Evolutionary conservation across 179 eudicot species (phyloP), one percentile per base, ranked within the genome.

Genomic region (Vitellaria paradoxa): DNA sequence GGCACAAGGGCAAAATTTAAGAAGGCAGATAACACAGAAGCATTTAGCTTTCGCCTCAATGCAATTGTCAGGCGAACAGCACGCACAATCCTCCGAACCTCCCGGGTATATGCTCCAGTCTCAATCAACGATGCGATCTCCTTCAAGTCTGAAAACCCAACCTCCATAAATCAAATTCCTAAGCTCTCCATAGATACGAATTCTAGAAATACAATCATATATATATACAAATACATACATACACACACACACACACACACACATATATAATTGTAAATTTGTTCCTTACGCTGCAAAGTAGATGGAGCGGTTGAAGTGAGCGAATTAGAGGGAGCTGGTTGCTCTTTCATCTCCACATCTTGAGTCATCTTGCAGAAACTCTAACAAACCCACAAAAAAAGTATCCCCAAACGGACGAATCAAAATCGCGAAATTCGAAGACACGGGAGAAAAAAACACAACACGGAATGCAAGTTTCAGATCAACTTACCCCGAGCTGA

Each of bases 341-440:
- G 89, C 55, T 92, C 97, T 68, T 88, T 88, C 98, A 93, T 93
- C 82, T 93, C 98, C 85, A 93, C 93, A 83, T 93, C 95, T 86
- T 91, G 92, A 79, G 98, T 88, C 98, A 78, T 78, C 70, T 78
- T 78, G 65, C 67, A 21, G 47, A 77, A 77, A 56, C 23, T 7
- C 65, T 57, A 67, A 14, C 7, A 50, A 66, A 52, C 0, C 37
- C 26, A 52, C 62, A 9, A 14, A 10, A 52, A 10, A 52, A 10
- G 9, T 8, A 50, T 23, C 30, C 30, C 72, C 53, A 30, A 30
- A 52, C 0, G n/a, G 55, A 13, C 40, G 49, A 65, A 17, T 15
- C 26, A 40, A 20, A 53, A 53, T 11, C 12, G 21, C 49, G 7
- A 18, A 50, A 1, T 17, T n/a, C 26, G 30, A 9, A 47, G 45